phyloP scores from a whole-genome alignment of 2,329 filamentous ascomycete genomes.

The Cadophora gregata region DNA sequence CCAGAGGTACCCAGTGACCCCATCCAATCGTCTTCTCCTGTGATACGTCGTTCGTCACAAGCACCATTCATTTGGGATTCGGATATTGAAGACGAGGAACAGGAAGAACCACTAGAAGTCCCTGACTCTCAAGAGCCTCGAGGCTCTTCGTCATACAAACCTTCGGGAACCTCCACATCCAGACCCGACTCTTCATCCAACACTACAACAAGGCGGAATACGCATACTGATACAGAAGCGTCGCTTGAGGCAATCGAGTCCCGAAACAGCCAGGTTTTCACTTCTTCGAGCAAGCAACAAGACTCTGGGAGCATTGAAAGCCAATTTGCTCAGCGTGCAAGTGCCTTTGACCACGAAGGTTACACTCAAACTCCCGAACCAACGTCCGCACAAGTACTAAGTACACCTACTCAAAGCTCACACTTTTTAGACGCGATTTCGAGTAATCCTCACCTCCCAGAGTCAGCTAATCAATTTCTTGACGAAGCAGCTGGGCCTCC shows the following conservation, averaged over 20 bases:
- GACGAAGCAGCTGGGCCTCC: background rate
- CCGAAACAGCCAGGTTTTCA: constrained; percentile 5
- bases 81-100: background rate
- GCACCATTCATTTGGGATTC: constrained; percentile 5
- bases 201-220: background rate
- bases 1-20: background rate
- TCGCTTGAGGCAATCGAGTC: constrained; percentile 11
- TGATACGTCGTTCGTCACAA: background rate
- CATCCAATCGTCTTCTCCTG: background rate
- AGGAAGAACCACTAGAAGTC: background rate
- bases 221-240: constrained; percentile 8
- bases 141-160: constrained; percentile 28
- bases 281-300: background rate
- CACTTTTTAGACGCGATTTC: background rate
- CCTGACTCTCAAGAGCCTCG: constrained; percentile 35
- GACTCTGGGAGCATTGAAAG: constrained; percentile 7
- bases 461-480: background rate
- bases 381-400: background rate
- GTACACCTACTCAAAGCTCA: background rate
- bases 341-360: constrained; percentile 1
- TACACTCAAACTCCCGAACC: background rate
- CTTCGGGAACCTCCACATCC: constrained; percentile 19
- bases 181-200: constrained; percentile 10
- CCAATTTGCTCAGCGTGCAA: constrained; percentile 17
- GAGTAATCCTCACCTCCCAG: background rate